Base-by-base conservation (phyloP, 257 asterid genomes). In the Phtheirospermum japonicum region DNA sequence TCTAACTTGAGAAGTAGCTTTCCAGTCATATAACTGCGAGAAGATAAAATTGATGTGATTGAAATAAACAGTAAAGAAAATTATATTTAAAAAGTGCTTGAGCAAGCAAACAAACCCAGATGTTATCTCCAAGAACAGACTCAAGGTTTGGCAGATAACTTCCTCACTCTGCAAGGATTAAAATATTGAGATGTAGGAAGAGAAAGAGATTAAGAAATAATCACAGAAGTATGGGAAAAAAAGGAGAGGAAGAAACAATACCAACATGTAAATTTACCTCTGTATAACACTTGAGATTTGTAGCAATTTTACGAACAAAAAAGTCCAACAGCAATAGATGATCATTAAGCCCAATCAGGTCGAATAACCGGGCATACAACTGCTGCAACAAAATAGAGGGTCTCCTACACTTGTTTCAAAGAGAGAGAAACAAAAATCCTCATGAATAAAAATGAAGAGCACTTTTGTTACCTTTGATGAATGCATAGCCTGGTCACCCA, bases 81-180 rank as follows among this genome's bases (percentile, higher is more conserved):
- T n/a, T n/a, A 71, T 32, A 45, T 46, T 42, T 7, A n/a, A 17
- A 30, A 23, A 63, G 17, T 39, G 45, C 57, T 11, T 7, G 36
- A 57, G 61, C 31, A 34, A 62, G 77, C 64, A 55, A 52, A 76
- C 90, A 63, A 70, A 87, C 98, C 97, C 98, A 67, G 98, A 82
- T 37, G 98, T 90, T 79, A 91, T 85, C 80, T 88, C 98, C 81
- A 85, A 78, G 81, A 92, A 86, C 76, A 92, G 80, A 70, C 86
- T 88, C 77, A 92, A 72, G 57, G 97, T 86, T 63, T 92, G 98
- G n/a, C n/a, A n/a, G n/a, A n/a, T n/a, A n/a, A n/a, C n/a, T n/a
- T n/a, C n/a, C n/a, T n/a, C n/a, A n/a, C 94, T 72, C 97, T 89
- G 82, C 71, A 53, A 71, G 32, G 64, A 40, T 34, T n/a, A n/a